Conservation (phyloP, 768 basidiomycete species). For the Hygrophoropsis aurantiaca region DNA sequence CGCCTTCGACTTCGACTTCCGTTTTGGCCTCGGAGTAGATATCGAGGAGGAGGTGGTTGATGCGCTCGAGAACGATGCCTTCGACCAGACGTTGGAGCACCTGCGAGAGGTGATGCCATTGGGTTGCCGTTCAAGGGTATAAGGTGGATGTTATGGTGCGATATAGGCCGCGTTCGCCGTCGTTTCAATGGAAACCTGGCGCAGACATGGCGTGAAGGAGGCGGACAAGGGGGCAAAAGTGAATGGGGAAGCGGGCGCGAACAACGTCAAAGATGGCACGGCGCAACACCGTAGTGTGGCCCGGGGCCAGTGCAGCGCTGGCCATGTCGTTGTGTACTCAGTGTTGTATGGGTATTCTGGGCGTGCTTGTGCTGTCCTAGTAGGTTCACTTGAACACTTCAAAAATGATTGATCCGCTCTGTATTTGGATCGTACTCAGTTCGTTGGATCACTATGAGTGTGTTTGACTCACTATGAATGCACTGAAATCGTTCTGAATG, state of each 20-base stretch:
- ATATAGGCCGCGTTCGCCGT: conserved; percentile 88
- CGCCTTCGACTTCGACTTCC: conserved; percentile 36
- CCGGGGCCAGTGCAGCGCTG: too few species aligned
- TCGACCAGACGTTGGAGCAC: conserved; percentile 63
- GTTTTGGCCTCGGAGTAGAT: conserved; percentile 55
- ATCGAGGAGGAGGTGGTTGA: conserved; percentile 70
- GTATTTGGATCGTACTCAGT: too few species aligned
- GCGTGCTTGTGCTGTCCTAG: too few species aligned
- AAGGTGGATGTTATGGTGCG: conserved; percentile 80
- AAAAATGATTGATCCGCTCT: too few species aligned
- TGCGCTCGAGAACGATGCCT: conserved; percentile 63
- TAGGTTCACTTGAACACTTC: too few species aligned
- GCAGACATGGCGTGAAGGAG: conserved; percentile 71
- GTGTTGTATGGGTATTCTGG: too few species aligned
- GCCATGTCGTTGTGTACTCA: too few species aligned
- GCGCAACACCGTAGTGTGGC: too few species aligned
- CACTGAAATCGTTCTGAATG: too few species aligned
- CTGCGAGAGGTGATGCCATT: conserved; percentile 62
- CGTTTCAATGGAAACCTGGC: conserved; percentile 62
- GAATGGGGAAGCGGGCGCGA: conserved; percentile 74
- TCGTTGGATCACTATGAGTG: too few species aligned
- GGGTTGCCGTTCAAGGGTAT: conserved; percentile 67
- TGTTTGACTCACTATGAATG: too few species aligned
- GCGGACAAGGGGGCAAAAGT: conserved; percentile 60
- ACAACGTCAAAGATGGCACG: conserved; percentile 75